These are phyloP conservation scores for Aspergillus baeticus DNA, from an alignment of 495 filamentous ascomycete genomes.

Conservation along the genomic window DNA sequence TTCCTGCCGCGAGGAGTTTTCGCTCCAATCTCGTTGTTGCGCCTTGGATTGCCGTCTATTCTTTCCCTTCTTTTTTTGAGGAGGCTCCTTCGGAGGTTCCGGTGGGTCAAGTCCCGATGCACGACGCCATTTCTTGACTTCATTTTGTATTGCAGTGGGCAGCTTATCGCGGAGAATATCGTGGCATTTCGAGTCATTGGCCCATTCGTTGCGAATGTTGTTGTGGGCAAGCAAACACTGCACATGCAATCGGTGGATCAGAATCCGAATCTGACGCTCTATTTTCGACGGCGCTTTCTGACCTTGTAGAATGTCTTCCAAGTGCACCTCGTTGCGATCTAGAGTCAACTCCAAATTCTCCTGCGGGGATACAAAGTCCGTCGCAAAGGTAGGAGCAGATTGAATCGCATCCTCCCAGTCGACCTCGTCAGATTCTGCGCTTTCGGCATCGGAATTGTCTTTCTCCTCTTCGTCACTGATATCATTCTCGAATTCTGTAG, in stretches of 20 bases:
- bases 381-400: constrained; percentile 30
- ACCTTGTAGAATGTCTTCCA: constrained; percentile 59
- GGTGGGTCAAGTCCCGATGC: constrained; percentile 60
- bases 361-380: constrained; percentile 29
- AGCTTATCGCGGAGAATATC: constrained; percentile 72
- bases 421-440: constrained; percentile 63
- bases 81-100: constrained; percentile 26
- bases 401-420: constrained; percentile 87
- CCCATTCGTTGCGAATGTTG: constrained; percentile 80
- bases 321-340: constrained; percentile 53
- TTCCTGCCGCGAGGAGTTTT: constrained; percentile 65
- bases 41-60: constrained; percentile 35
- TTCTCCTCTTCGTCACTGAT: constrained; percentile 8
- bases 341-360: constrained; percentile 76
- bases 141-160: constrained; percentile 62
- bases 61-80: constrained; percentile 44
- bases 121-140: constrained; percentile 71
- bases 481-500: constrained; percentile 21
- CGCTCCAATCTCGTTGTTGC: constrained; percentile 67
- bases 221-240: constrained; percentile 88
- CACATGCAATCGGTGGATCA: constrained; percentile 87
- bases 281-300: constrained; percentile 87
- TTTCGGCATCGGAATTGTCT: constrained; percentile 31
- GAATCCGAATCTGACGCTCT: constrained; percentile 71
- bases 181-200: constrained; percentile 76